Base-by-base conservation (phyloP, 2,329 filamentous ascomycete genomes). In the Aspergillus neoniger region DNA sequence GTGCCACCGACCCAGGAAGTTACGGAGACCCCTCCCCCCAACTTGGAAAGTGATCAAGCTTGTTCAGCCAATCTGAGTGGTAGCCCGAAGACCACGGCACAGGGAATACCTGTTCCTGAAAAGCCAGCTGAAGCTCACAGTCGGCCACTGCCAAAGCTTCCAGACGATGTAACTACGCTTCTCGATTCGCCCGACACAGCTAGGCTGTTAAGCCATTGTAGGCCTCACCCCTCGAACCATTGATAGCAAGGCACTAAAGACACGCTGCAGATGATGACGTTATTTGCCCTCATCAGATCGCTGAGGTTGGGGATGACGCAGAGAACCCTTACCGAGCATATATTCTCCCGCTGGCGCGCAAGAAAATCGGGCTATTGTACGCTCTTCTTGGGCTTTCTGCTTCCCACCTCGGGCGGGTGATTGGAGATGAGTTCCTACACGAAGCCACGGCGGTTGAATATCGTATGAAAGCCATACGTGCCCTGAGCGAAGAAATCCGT, bases 241-340 rank as follows among this genome's bases (percentile, higher is more conserved):
- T 38, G 25, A 5, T 25, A 55, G 43, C 47, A 25, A 55, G 21
- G 23, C 15, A 39, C 25, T 63, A 44, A 64, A 41, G 14, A 8
- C 21, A n/a, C 25, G 14, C 5, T 23, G 15, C 19, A 73, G 70
- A 73, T 50, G 70, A 73, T 55, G 60, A 55, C 4, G 49, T 69
- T 6, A 69, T 73, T 38, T 73, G 70, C 43, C 67, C 70, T 4
- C 70, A 73, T 59, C 71, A 73, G 48, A 68, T 73, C 8, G 70
- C 71, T 0, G 70, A 69, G 47, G 60, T 66, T 17, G 63, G 66
- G 4, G 57, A 65, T 36, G 56, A 55, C 5, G 49, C 38, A 3
- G 63, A 70, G n/a, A 73, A 73, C 21, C 70, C 71, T 2, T 73
- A 73, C 55, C 64, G 70, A 44, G 58, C 64, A 5, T 73, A 72